Percentiles rank a stretch among this genome's conserved stretches.
Conservation (phyloP, 805 yeast species). For the Yamadazyma takamatsuzukensis region DNA sequence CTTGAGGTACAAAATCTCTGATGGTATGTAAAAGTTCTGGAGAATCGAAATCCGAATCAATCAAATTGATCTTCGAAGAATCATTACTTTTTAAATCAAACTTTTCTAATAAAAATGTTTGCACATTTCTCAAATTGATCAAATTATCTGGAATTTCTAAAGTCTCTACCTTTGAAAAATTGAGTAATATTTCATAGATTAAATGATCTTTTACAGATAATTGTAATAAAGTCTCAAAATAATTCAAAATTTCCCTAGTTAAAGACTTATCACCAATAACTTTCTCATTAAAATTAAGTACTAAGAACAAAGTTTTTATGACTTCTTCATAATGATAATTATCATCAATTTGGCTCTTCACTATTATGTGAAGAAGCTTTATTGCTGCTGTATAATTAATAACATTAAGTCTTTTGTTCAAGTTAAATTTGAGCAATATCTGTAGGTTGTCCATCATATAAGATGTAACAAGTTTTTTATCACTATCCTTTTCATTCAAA, state of each 20-base stretch:
- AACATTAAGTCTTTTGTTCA: slow-evolving; percentile 32
- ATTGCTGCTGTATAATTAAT: slow-evolving; percentile 17
- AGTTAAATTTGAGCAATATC: slow-evolving; percentile 32
- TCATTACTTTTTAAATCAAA: slow-evolving; percentile 14
- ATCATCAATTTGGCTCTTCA: slow-evolving; percentile 8
- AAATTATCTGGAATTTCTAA: slow-evolving; percentile 1
- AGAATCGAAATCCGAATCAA: slow-evolving; percentile 25
- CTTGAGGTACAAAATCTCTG: slow-evolving; percentile 1
- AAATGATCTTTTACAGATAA: slow-evolving; percentile 1
- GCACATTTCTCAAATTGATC: slow-evolving; percentile 4
- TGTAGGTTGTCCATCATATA: slow-evolving; percentile 30
- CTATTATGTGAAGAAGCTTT: slow-evolving; percentile 6
- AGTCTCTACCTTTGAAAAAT: slow-evolving; percentile 13
- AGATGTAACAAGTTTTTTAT: slow-evolving; percentile 26
- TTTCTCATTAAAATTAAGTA: slow-evolving; percentile 24
- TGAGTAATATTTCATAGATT: slow-evolving; percentile 10
- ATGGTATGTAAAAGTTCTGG: slow-evolving; percentile 19
- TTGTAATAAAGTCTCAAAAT: slow-evolving; percentile 7
- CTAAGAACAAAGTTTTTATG: slow-evolving; percentile 22
- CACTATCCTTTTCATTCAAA: slow-evolving; percentile 17
- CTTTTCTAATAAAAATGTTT: slow-evolving; percentile 9
- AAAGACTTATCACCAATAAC: slow-evolving; percentile 4
- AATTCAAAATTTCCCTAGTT: slow-evolving; percentile 5
- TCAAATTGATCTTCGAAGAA: slow-evolving; percentile 16
- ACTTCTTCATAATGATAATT: slow-evolving; percentile 27